Conservation (phyloP, 225 moss, liverwort and hornwort species). For the Pseudisothecium myosuroides region DNA sequence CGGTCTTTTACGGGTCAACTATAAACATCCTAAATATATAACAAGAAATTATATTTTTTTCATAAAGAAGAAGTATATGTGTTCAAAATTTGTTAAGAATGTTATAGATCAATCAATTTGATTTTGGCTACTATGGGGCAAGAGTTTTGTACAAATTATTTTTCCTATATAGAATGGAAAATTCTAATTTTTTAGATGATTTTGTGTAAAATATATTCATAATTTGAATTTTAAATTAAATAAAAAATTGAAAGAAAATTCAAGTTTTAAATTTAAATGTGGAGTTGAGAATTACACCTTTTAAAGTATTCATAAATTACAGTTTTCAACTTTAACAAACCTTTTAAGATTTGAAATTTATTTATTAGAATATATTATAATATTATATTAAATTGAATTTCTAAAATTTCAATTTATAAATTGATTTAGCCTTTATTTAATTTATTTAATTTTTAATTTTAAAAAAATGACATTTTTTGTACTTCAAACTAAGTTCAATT, state of each 20-base stretch:
- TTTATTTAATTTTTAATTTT: not conserved
- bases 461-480: not conserved
- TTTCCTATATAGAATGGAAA: not conserved
- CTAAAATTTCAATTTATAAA: not conserved
- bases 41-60: not conserved
- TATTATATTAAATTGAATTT: too few relatives aligned
- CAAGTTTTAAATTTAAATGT: too few relatives aligned
- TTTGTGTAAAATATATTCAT: not conserved
- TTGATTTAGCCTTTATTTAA: too few relatives aligned
- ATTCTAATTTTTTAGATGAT: not conserved
- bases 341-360: not conserved
- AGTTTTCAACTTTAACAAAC: not conserved
- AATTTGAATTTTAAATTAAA: not conserved
- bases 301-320: too few relatives aligned
- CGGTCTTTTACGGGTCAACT: too few relatives aligned
- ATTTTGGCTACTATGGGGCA: accelerated
- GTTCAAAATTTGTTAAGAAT: not conserved
- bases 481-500: not conserved
- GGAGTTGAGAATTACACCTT: not conserved
- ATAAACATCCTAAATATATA: too few relatives aligned
- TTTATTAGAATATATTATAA: not conserved
- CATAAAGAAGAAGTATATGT: accelerated
- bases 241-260: not conserved
- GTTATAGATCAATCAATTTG: not conserved
- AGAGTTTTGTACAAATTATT: not conserved